Percentiles rank a stretch among this genome's conserved stretches.
These are phyloP conservation scores for Boletales sp. DNA, from an alignment of 768 basidiomycete genomes.

Conservation along the genomic window DNA sequence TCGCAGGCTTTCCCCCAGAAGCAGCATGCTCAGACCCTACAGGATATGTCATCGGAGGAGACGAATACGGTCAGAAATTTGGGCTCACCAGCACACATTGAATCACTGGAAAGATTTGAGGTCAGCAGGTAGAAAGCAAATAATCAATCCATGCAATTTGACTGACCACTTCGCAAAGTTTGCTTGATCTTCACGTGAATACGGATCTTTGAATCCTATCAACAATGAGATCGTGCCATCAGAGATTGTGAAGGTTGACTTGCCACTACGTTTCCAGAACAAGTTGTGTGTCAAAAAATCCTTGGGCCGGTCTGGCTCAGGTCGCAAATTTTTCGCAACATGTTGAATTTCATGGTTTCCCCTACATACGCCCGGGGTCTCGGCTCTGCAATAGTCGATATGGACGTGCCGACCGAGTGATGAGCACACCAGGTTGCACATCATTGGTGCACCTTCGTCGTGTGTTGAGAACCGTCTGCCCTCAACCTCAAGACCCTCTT, in stretches of 20 bases:
- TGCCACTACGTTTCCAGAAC: slow-evolving; percentile 56
- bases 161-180: slow-evolving; percentile 53
- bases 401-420: slow-evolving; percentile 53
- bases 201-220: slow-evolving; percentile 61
- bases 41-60: background rate
- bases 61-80: background rate
- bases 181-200: slow-evolving; percentile 51
- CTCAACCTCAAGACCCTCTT: slow-evolving; percentile 43
- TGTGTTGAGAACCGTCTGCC: slow-evolving; percentile 49
- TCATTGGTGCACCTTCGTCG: slow-evolving; percentile 59
- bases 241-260: slow-evolving; percentile 5
- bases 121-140: background rate
- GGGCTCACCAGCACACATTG: slow-evolving; percentile 46
- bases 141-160: background rate
- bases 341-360: slow-evolving; percentile 45
- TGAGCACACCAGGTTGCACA: slow-evolving; percentile 54
- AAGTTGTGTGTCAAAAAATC: slow-evolving; percentile 54
- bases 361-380: slow-evolving; percentile 32
- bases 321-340: slow-evolving; percentile 35
- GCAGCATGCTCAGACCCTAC: slow-evolving; percentile 50
- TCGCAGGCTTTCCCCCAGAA: slow-evolving; percentile 33
- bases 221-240: background rate
- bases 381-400: slow-evolving; percentile 50
- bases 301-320: slow-evolving; percentile 45
- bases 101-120: slow-evolving; percentile 35